Evolutionary conservation across 176 grass and related monocot genomes (phyloP).

Genomic region (Eremochloa ophiuroides): DNA sequence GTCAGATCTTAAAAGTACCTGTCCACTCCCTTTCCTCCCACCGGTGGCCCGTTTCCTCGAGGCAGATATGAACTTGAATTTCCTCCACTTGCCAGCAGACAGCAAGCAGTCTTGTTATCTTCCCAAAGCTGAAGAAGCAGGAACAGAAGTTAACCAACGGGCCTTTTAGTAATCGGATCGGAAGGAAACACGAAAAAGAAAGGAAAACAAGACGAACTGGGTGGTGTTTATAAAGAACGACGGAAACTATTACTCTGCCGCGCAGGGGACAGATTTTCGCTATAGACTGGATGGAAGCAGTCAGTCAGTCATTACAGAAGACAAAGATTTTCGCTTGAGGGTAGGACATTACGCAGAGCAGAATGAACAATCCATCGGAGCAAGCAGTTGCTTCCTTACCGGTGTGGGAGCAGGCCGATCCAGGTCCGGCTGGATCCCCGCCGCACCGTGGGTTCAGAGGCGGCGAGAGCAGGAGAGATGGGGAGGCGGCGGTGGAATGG

Average conservation of each 20-base stretch:
- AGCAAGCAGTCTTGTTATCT: background rate
- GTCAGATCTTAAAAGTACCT: constrained; percentile 40
- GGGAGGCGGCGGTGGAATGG: background rate
- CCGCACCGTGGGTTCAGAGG: background rate
- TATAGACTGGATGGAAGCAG: too few species aligned
- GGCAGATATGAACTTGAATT: constrained; percentile 2
- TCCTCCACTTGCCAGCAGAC: background rate
- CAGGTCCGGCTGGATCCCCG: background rate
- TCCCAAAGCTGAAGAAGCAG: constrained; percentile 20
- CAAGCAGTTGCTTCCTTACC: background rate
- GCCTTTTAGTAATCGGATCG: background rate
- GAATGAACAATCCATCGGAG: background rate
- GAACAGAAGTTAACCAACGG: background rate
- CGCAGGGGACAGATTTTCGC: too few species aligned
- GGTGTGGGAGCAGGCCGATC: background rate
- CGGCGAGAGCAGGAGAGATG: background rate
- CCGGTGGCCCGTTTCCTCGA: background rate
- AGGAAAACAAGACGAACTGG: background rate
- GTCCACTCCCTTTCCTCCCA: constrained; percentile 7
- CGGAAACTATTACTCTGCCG: background rate
- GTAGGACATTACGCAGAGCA: background rate
- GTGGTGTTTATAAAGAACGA: background rate
- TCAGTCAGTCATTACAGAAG: too few species aligned
- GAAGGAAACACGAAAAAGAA: background rate
- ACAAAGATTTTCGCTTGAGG: background rate